Evolutionary conservation across 768 basidiomycete genomes (phyloP).

Genomic region (Plicaturopsis crispa): DNA sequence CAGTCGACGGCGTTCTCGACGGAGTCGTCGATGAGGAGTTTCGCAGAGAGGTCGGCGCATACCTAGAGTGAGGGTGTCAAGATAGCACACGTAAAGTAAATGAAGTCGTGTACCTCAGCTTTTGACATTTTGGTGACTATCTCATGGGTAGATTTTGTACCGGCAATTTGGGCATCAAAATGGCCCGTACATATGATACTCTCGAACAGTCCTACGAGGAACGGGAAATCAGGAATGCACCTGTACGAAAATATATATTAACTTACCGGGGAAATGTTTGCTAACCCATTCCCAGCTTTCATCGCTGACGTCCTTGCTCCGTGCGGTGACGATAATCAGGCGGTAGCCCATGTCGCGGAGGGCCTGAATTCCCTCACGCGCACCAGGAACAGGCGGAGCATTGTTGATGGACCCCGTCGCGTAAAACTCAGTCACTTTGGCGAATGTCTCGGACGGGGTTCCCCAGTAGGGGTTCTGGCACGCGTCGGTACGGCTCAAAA

Average conservation of each 20-base stretch:
- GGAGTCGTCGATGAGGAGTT: conserved; percentile 73
- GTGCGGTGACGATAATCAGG: conserved; percentile 72
- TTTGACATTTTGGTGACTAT: conserved; percentile 57
- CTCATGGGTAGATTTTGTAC: conserved; percentile 23
- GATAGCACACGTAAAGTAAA: neutral
- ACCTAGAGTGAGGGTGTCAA: conserved; percentile 31
- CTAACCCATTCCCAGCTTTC: conserved; percentile 63
- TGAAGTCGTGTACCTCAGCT: conserved; percentile 39
- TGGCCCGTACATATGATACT: conserved; percentile 69
- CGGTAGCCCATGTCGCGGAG: conserved; percentile 59
- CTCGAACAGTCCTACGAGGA: conserved; percentile 38
- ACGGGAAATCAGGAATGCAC: neutral
- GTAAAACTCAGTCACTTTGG: conserved; percentile 56
- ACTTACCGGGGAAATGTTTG: conserved; percentile 53
- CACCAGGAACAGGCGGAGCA: conserved; percentile 51
- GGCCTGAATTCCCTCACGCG: conserved; percentile 45
- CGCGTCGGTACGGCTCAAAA: too few relatives aligned
- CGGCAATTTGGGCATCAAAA: conserved; percentile 47
- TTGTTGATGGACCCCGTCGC: conserved; percentile 36
- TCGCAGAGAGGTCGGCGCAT: conserved; percentile 54
- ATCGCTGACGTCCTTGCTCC: conserved; percentile 44
- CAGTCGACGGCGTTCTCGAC: conserved; percentile 68
- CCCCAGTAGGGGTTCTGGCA: conserved; percentile 57
- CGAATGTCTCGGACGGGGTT: conserved; percentile 43
- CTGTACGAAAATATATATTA: conserved; percentile 1